A percentile compares a stretch with the other conserved stretches of the same genome.
Evolutionary conservation across 257 asterid species (phyloP).

Genomic region (Penstemon davidsonii): DNA sequence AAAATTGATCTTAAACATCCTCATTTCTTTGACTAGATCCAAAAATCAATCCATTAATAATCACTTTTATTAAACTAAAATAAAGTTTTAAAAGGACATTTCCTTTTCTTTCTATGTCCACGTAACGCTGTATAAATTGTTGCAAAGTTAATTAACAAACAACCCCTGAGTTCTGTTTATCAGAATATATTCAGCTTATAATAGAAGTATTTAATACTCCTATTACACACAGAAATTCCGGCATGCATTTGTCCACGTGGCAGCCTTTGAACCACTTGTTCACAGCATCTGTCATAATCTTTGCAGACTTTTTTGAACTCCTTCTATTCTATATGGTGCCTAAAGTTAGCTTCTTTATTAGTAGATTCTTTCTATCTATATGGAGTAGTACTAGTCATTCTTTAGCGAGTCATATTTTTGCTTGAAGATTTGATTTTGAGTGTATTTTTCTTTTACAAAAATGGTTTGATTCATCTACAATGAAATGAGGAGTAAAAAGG

Average conservation of each 20-base stretch:
- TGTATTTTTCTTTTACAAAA: not conserved
- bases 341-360: not conserved
- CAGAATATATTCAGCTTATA: too few relatives aligned
- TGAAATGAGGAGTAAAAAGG: slow-evolving; percentile 15
- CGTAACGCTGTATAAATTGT: too few relatives aligned
- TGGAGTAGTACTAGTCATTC: not conserved
- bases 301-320: not conserved
- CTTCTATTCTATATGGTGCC: too few relatives aligned
- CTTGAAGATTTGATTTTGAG: not conserved
- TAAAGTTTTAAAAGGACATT: too few relatives aligned
- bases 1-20: too few relatives aligned
- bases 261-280: slow-evolving; percentile 27
- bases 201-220: too few relatives aligned
- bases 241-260: slow-evolving; percentile 37
- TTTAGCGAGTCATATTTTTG: not conserved
- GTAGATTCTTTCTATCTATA: not conserved
- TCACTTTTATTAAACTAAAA: too few relatives aligned
- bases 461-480: not conserved
- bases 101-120: too few relatives aligned
- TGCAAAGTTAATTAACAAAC: too few relatives aligned
- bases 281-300: slow-evolving; percentile 4
- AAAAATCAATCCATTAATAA: too few relatives aligned
- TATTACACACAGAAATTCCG: not conserved
- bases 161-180: too few relatives aligned
- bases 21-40: too few relatives aligned